These are phyloP conservation scores for Entrophospora sp. DNA, from an alignment of 192 early-diverging fungal species.

Conservation along the genomic window DNA sequence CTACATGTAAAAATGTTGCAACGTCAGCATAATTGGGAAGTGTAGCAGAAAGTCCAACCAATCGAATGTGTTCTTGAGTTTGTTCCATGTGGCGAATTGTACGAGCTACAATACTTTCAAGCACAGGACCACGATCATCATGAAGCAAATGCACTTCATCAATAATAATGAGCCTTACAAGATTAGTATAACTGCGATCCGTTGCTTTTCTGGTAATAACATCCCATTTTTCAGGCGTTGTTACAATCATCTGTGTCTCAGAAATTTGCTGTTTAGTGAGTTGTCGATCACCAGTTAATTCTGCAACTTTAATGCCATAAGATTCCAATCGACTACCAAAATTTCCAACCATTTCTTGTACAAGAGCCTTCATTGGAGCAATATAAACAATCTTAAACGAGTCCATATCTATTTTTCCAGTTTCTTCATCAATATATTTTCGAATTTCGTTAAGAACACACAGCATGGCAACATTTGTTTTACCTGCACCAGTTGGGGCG, in stretches of 20 bases:
- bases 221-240: constrained; percentile 99
- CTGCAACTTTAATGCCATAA: constrained; percentile 84
- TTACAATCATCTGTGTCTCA: constrained; percentile 94
- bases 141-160: constrained; percentile 97
- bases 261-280: constrained; percentile 95
- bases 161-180: constrained; percentile 87
- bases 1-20: constrained; percentile 85
- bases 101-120: constrained; percentile 87
- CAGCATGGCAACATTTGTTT: constrained; percentile 97
- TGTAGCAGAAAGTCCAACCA: constrained; percentile 90
- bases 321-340: constrained; percentile 65
- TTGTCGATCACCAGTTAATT: constrained; percentile 94
- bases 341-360: constrained; percentile 95
- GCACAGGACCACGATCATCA: constrained; percentile 93
- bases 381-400: constrained; percentile 97
- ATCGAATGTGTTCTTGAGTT: constrained; percentile 77
- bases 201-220: constrained; percentile 95
- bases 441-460: constrained; percentile 86
- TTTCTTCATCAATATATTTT: constrained; percentile 63
- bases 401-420: constrained; percentile 69
- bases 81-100: constrained; percentile 82
- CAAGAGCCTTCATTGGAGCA: constrained; percentile 98
- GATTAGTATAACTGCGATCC: constrained; percentile 80
- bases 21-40: constrained; percentile 96
- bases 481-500: constrained; percentile 97